Evolutionary conservation across 345 rosid genomes (phyloP), one percentile per base, ranked within the genome.

Genomic region (rapeseed (Brassica napus)): DNA sequence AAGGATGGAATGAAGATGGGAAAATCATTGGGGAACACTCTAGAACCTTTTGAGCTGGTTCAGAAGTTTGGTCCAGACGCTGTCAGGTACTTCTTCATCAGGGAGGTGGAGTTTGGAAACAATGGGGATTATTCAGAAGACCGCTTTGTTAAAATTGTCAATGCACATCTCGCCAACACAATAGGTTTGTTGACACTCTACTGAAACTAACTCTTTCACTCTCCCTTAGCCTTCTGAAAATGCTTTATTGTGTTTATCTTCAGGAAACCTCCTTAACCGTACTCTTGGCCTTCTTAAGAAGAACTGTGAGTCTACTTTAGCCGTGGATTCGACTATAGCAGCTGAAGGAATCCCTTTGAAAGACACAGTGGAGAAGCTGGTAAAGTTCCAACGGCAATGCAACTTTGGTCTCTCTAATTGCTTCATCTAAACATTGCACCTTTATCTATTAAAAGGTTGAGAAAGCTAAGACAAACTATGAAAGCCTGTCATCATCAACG

Each of bases 1-100:
- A 84, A 94, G 98, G 98, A 94, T 82, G 98, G 97, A 69, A 81
- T 89, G 97, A 92, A 92, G 91, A 92, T 94, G 97, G 98, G 98
- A 62, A 94, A 94, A 78, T 92, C 98, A 2, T 83, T 94, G 42
- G 98, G 98, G 47, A 94, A 94, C 65, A 92, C 98, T 8, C 77
- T 91, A 65, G 98, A 94, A 76, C 98, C 98, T 8, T 87, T 86
- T 69, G 90, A 92, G 66, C 75, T 94, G 85, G 92, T 92, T 84
- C 82, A 78, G 34, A 94, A 79, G 81, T 94, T 94, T 79, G 98
- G 98, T 18, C 63, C 91, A 71, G 97, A 92, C 59, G 98, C 98
- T 2, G 94, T 94, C 39, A 86, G 97, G 82, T 94, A 94, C 82
- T 94, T 94, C 89, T 89, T 92, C 83, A 84, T 92, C 58, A 88